Percentiles rank a stretch among this genome's conserved stretches.
These are phyloP conservation scores for Kwoniella pini DNA, from an alignment of 768 basidiomycete species.

Conservation along the genomic window DNA sequence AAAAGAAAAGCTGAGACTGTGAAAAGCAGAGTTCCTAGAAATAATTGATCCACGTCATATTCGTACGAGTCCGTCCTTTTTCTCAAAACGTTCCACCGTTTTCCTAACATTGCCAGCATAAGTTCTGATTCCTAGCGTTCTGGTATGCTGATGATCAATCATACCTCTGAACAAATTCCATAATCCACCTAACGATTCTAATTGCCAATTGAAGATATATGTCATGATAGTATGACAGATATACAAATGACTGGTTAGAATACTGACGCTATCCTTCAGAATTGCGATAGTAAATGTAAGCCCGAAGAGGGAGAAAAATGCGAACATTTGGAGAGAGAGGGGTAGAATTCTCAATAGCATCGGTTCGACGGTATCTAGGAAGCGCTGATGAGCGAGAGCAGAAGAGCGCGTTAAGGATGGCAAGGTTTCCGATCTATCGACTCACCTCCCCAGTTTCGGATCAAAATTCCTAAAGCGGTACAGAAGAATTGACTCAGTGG, in stretches of 20 bases:
- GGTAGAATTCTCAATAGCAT: neutral
- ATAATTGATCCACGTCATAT: slow-evolving; percentile 88
- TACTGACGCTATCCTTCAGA: slow-evolving; percentile 65
- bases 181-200: slow-evolving; percentile 65
- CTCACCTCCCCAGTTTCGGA: slow-evolving; percentile 73
- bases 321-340: slow-evolving; percentile 43
- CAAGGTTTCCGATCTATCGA: too few species aligned
- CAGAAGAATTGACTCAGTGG: slow-evolving; percentile 85
- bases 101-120: slow-evolving; percentile 70
- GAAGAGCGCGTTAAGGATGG: too few species aligned
- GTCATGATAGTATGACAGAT: slow-evolving; percentile 68
- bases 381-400: neutral
- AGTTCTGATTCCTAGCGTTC: too few species aligned
- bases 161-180: slow-evolving; percentile 90
- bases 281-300: slow-evolving; percentile 68
- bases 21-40: slow-evolving; percentile 74
- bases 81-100: slow-evolving; percentile 80
- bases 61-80: slow-evolving; percentile 85
- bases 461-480: slow-evolving; percentile 67
- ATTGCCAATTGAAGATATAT: slow-evolving; percentile 64
- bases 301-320: slow-evolving; percentile 52
- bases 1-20: slow-evolving; percentile 54
- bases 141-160: slow-evolving; percentile 23
- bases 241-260: slow-evolving; percentile 72
- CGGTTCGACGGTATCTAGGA: neutral